Percentiles rank a stretch among this genome's conserved stretches.
phyloP scores from a whole-genome alignment of 441 rosid species.

The Biscutella laevigata region DNA sequence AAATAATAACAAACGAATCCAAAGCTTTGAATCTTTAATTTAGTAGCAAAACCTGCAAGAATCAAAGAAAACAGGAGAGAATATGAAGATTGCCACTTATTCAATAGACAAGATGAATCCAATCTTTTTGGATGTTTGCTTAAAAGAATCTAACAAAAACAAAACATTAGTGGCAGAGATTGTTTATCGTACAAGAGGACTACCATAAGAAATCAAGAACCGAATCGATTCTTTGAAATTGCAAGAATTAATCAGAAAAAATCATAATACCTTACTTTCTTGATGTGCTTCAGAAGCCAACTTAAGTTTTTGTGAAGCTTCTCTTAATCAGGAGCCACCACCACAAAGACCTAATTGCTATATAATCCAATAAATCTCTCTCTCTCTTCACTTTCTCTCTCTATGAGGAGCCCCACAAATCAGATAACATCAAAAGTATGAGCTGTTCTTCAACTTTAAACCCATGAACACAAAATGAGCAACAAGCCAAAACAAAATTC shows the following conservation, averaged over 20 bases:
- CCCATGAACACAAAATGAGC: conserved; percentile 14
- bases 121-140: conserved; percentile 34
- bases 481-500: neutral
- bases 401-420: conserved; percentile 7
- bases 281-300: neutral
- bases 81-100: conserved; percentile 37
- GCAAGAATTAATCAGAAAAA: neutral
- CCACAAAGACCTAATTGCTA: neutral
- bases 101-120: conserved; percentile 50
- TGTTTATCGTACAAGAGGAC: conserved; percentile 25
- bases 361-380: neutral
- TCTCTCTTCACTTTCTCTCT: neutral
- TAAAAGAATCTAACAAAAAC: conserved; percentile 26
- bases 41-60: conserved; percentile 37
- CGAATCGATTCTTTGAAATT: neutral
- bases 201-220: neutral
- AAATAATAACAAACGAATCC: conserved; percentile 38
- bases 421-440: conserved; percentile 14
- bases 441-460: conserved; percentile 17
- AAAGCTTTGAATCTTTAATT: conserved; percentile 26
- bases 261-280: neutral
- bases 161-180: conserved; percentile 42
- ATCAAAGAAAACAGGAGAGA: conserved; percentile 34
- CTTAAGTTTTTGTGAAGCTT: conserved; percentile 6
- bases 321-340: neutral